phyloP scores from a whole-genome alignment of 768 basidiomycete species.

The Phallus indusiatus region DNA sequence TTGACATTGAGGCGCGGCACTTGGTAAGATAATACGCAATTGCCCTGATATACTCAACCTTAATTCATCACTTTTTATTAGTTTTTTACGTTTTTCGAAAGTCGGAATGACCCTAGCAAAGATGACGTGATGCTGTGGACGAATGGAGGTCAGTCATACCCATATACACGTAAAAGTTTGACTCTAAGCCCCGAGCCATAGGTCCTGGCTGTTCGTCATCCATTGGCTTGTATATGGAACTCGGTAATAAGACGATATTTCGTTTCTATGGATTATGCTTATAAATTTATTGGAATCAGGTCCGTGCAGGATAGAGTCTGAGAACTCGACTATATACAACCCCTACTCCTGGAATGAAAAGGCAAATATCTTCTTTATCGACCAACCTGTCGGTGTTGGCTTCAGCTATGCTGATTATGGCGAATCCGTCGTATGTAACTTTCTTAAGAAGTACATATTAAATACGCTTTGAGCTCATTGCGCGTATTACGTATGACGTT shows the following conservation, averaged over 20 bases:
- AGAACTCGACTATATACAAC: neutral
- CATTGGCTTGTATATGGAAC: constrained; percentile 63
- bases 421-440: constrained; percentile 24
- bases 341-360: constrained; percentile 1
- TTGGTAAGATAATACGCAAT: neutral
- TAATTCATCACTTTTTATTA: neutral
- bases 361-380: constrained; percentile 6
- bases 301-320: constrained; percentile 14
- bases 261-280: neutral
- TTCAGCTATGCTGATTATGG: constrained; percentile 46
- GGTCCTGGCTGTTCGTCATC: constrained; percentile 51
- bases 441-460: neutral
- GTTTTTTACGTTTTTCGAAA: constrained; percentile 21
- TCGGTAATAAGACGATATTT: constrained; percentile 22
- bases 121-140: constrained; percentile 21
- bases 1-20: constrained; percentile 17
- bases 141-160: constrained; percentile 15
- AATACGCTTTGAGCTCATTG: neutral
- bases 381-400: constrained; percentile 15
- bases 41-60: neutral
- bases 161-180: neutral
- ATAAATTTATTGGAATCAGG: neutral
- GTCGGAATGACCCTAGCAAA: constrained; percentile 17
- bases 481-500: too few relatives aligned
- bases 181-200: neutral